These are phyloP conservation scores for Tolypocladium amazonense DNA, from an alignment of 2,329 filamentous ascomycete genomes.

Conservation along the genomic window DNA sequence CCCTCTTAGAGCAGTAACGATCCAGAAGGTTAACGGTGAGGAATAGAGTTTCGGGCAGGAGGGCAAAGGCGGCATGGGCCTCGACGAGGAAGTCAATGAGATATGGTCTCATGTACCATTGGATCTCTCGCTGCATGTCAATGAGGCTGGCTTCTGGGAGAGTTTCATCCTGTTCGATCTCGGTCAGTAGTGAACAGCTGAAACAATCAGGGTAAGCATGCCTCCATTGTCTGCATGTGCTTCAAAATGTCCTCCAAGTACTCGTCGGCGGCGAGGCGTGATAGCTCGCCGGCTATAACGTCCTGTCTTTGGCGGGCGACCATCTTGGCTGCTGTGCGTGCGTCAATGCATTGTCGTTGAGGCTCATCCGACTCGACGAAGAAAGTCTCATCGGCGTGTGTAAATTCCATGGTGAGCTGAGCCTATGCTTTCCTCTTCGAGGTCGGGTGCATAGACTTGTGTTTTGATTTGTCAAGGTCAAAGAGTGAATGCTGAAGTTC, in stretches of 20 bases:
- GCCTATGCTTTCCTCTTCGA: constrained; percentile 2
- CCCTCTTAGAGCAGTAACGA: constrained; percentile 92
- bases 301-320: constrained; percentile 76
- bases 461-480: constrained; percentile 17
- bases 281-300: constrained; percentile 81
- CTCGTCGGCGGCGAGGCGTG: constrained; percentile 73
- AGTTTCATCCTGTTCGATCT: constrained; percentile 54
- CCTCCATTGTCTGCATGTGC: constrained; percentile 95
- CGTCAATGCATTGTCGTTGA: constrained; percentile 46
- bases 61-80: constrained; percentile 87
- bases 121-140: constrained; percentile 97
- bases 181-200: constrained; percentile 12
- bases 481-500: constrained; percentile 39
- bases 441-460: background rate
- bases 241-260: constrained; percentile 90
- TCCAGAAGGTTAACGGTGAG: constrained; percentile 94
- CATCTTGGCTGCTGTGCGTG: constrained; percentile 67
- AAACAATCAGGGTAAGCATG: constrained; percentile 20
- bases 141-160: constrained; percentile 94
- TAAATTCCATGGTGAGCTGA: constrained; percentile 35
- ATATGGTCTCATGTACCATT: constrained; percentile 99
- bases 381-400: constrained; percentile 33
- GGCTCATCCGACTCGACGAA: constrained; percentile 47
- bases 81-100: constrained; percentile 97
- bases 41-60: constrained; percentile 91